These are phyloP conservation scores for Fonsecaea pugnacius DNA, from an alignment of 2,329 filamentous ascomycete species.

Conservation along the genomic window DNA sequence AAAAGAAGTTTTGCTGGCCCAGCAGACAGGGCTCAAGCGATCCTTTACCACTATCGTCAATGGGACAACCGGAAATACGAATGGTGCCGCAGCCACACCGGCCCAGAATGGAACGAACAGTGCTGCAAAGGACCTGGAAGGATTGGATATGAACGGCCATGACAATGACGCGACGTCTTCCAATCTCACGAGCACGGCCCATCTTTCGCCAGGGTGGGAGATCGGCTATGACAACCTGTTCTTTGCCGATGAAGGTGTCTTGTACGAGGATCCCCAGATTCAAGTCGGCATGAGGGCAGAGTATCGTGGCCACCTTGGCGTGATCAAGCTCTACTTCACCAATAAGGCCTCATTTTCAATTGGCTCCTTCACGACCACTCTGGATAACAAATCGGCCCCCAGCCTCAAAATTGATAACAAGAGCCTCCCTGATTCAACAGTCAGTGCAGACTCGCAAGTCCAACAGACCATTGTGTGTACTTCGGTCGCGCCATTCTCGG, in stretches of 20 bases:
- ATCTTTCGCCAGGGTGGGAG: constrained; percentile 94
- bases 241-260: constrained; percentile 77
- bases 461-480: constrained; percentile 97
- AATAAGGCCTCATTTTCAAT: constrained; percentile 89
- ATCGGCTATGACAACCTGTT: constrained; percentile 82
- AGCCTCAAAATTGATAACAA: constrained; percentile 84
- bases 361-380: constrained; percentile 88
- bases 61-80: constrained; percentile 45
- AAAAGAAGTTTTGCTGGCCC: constrained; percentile 77
- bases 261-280: constrained; percentile 94
- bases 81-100: constrained; percentile 41
- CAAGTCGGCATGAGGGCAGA: constrained; percentile 91
- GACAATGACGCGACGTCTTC: constrained; percentile 64
- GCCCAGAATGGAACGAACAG: constrained; percentile 48
- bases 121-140: constrained; percentile 71
- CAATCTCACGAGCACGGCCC: constrained; percentile 88
- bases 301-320: constrained; percentile 93
- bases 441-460: constrained; percentile 75
- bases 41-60: constrained; percentile 70
- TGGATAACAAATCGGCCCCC: constrained; percentile 73
- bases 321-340: constrained; percentile 91
- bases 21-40: constrained; percentile 81
- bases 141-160: constrained; percentile 73
- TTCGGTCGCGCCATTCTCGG: constrained; percentile 76
- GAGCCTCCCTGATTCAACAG: constrained; percentile 79